Evolutionary conservation across 345 rosid species (phyloP), one percentile per base, ranked within the genome.

Genomic region (Diplotaxis tenuifolia): DNA sequence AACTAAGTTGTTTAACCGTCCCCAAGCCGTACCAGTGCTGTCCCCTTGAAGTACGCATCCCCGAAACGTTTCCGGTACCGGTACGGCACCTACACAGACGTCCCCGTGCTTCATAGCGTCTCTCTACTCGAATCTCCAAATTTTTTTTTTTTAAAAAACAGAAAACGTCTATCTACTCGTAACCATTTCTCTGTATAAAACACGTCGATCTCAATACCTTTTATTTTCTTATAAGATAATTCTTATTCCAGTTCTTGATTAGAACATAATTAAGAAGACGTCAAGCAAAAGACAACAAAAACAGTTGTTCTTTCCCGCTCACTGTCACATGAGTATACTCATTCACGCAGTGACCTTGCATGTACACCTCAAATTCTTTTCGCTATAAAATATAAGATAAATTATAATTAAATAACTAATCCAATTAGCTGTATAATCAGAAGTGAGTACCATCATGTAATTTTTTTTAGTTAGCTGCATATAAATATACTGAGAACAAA

Each of bases 231-330:
- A 31, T 23, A 66, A 67, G 38, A 22, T 20, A 49, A 59, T 32
- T 49, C 29, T 2, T 23, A 74, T 65, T 56, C 56, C 15, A 16
- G 21, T 15, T 45, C 19, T 57, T 65, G 52, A 59, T 58, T 11
- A 50, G 23, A 34, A 18, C 42, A 34, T 10, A 72, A 53, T 36
- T 1, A 72, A 68, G 58, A 61, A 75, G 4, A 53, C 64, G 58
- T 75, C 69, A 68, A 75, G 36, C 74, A 66, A 38, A 68, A 68
- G 70, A 68, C 20, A 75, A 75, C 74, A 67, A 75, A 67, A 9
- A 67, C 61, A 66, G 72, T 58, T 49, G 67, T 67, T 59, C 59
- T 54, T 64, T 73, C 65, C 77, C 45, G 58, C 77, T 31, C 62
- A 11, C 27, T 53, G 59, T 63, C 55, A 52, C 62, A 60, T 60